A percentile compares a stretch with the other conserved stretches of the same genome.
Conservation (phyloP, 2,329 filamentous ascomycete species). For the Rhynchosporium secalis region DNA sequence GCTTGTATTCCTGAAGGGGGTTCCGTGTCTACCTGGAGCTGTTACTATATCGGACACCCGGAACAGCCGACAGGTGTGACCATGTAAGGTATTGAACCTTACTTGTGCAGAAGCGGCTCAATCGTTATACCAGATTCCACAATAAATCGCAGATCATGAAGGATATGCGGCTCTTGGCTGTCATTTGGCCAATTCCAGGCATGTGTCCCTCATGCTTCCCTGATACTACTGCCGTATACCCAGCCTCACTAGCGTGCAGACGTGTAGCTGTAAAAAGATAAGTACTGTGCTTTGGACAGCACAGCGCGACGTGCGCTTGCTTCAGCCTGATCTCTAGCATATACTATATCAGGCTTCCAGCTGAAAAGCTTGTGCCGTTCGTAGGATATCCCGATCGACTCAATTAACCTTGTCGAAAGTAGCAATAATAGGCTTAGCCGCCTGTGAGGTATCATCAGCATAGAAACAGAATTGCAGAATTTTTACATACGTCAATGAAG, state of each 20-base stretch:
- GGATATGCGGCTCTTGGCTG: neutral
- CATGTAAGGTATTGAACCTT: neutral
- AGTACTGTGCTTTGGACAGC: neutral
- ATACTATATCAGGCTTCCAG: neutral
- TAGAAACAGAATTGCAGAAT: neutral
- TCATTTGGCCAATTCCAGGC: neutral
- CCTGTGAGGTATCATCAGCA: conserved; percentile 48
- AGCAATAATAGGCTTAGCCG: conserved; percentile 84
- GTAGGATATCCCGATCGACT: conserved; percentile 12
- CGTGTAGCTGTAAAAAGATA: neutral
- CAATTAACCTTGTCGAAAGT: conserved; percentile 71
- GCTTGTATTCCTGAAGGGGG: neutral
- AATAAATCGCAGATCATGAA: neutral
- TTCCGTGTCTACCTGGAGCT: neutral
- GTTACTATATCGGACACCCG: neutral
- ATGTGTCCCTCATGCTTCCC: neutral
- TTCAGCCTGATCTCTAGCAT: neutral
- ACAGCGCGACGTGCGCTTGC: neutral
- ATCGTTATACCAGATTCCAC: neutral
- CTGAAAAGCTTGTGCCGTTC: neutral
- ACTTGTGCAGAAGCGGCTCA: neutral
- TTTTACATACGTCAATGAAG: conserved; percentile 75
- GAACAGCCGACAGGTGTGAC: neutral
- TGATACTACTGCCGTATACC: neutral
- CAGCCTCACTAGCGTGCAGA: neutral